Conservation (phyloP, 305 asterid species). For the Solanum hybrid region DNA sequence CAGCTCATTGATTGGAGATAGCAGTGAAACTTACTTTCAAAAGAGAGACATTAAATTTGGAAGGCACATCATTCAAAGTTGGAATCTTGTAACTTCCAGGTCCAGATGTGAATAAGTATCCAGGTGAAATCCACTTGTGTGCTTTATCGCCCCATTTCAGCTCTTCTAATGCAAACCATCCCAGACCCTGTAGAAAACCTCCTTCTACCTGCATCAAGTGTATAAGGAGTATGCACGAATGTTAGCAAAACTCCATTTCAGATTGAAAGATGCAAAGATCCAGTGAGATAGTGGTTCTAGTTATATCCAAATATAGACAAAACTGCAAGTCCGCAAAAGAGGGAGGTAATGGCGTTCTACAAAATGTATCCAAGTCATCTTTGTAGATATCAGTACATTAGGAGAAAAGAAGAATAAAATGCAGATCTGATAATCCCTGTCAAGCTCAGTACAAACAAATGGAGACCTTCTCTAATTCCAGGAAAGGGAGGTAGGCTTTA, state of each 20-base stretch:
- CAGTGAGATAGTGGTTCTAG: background rate
- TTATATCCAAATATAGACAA: background rate
- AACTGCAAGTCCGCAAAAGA: background rate
- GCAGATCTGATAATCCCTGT: background rate
- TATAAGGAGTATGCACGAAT: background rate
- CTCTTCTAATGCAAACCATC: slow-evolving; percentile 94
- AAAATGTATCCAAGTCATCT: background rate
- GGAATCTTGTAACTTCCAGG: slow-evolving; percentile 95
- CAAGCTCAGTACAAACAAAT: background rate
- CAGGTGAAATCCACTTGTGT: slow-evolving; percentile 81
- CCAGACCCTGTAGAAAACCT: slow-evolving; percentile 86
- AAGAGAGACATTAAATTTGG: slow-evolving; percentile 63
- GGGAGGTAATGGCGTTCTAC: background rate
- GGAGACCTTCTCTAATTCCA: background rate
- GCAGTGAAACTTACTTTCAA: slow-evolving; percentile 50
- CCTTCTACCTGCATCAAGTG: slow-evolving; percentile 66
- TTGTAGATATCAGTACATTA: background rate
- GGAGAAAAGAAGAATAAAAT: background rate
- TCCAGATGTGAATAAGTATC: slow-evolving; percentile 67
- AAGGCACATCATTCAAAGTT: slow-evolving; percentile 71
- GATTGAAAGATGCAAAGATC: background rate
- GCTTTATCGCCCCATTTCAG: slow-evolving; percentile 90
- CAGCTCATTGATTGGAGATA: background rate
- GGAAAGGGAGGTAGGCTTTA: background rate
- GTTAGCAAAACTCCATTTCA: background rate